These are phyloP conservation scores for Escovopsis sp. DNA, from an alignment of 2,329 filamentous ascomycete species.

Conservation along the genomic window DNA sequence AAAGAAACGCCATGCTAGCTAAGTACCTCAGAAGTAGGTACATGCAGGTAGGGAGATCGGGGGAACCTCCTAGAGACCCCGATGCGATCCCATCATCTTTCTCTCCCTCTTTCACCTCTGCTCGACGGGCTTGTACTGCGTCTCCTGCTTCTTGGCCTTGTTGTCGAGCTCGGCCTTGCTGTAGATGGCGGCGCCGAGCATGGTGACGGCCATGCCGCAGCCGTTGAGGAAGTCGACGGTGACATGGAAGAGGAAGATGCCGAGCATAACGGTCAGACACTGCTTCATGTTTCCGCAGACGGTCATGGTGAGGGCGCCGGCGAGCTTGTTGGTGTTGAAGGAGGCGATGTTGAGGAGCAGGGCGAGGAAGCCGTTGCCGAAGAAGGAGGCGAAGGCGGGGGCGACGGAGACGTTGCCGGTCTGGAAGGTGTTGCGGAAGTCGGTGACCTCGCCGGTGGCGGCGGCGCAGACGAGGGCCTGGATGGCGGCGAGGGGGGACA, in stretches of 20 bases:
- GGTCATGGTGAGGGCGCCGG: slow-evolving; percentile 43
- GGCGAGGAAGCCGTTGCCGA: slow-evolving; percentile 37
- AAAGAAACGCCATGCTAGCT: too few species aligned
- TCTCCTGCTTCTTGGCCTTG: slow-evolving; percentile 27
- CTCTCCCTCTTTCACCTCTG: too few species aligned
- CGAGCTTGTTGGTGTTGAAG: slow-evolving; percentile 42
- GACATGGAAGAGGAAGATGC: slow-evolving; percentile 37
- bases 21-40: too few species aligned
- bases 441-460: slow-evolving; percentile 34
- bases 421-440: slow-evolving; percentile 22
- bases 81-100: too few species aligned
- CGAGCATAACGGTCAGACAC: slow-evolving; percentile 37
- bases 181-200: slow-evolving; percentile 41
- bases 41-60: too few species aligned
- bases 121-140: slow-evolving; percentile 20
- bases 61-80: too few species aligned
- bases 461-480: slow-evolving; percentile 38
- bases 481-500: slow-evolving; percentile 43
- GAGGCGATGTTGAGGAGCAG: slow-evolving; percentile 41
- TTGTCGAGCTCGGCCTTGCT: slow-evolving; percentile 40
- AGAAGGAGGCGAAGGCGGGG: slow-evolving; percentile 25
- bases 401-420: slow-evolving; percentile 20
- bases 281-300: slow-evolving; percentile 45
- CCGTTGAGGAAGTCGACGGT: slow-evolving; percentile 36
- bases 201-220: slow-evolving; percentile 38